Percentiles rank a stretch among this genome's conserved stretches.
phyloP scores from a whole-genome alignment of 495 filamentous ascomycete genomes.

The Cladorrhinum samala region DNA sequence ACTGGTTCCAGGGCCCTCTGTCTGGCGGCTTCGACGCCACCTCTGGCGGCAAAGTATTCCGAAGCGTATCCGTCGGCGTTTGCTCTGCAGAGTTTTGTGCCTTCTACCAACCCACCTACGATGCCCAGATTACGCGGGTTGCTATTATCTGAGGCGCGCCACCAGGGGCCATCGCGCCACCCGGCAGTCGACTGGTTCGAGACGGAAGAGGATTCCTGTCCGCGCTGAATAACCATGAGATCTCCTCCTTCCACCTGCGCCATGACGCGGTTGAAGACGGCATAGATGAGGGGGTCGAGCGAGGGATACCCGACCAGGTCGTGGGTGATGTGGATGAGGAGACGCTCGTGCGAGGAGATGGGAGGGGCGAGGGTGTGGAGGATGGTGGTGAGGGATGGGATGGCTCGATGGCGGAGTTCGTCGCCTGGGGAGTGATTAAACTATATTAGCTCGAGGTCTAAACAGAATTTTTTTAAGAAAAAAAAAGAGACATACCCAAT shows the following conservation, averaged over 20 bases:
- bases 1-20: slow-evolving; percentile 67
- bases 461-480: slow-evolving; percentile 10
- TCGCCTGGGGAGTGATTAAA: too few species aligned
- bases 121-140: slow-evolving; percentile 67
- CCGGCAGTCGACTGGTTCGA: slow-evolving; percentile 40
- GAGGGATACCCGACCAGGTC: slow-evolving; percentile 90
- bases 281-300: slow-evolving; percentile 87
- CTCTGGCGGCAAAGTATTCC: slow-evolving; percentile 71
- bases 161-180: slow-evolving; percentile 96
- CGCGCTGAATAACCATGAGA: slow-evolving; percentile 90
- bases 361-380: slow-evolving; percentile 92
- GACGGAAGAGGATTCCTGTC: slow-evolving; percentile 63
- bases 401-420: slow-evolving; percentile 78
- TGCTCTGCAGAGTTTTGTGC: slow-evolving; percentile 79
- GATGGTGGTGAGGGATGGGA: slow-evolving; percentile 92
- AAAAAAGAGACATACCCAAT: slow-evolving; percentile 55
- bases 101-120: slow-evolving; percentile 75
- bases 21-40: slow-evolving; percentile 74
- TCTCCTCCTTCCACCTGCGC: slow-evolving; percentile 96
- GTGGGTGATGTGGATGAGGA: slow-evolving; percentile 97
- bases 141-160: slow-evolving; percentile 59
- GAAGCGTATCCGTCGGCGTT: slow-evolving; percentile 80
- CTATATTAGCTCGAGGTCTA: too few species aligned
- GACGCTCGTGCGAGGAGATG: slow-evolving; percentile 94
- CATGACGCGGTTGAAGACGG: slow-evolving; percentile 95